phyloP scores from a whole-genome alignment of 352 stramenopile genomes.

The Phytophthora colocasiae region DNA sequence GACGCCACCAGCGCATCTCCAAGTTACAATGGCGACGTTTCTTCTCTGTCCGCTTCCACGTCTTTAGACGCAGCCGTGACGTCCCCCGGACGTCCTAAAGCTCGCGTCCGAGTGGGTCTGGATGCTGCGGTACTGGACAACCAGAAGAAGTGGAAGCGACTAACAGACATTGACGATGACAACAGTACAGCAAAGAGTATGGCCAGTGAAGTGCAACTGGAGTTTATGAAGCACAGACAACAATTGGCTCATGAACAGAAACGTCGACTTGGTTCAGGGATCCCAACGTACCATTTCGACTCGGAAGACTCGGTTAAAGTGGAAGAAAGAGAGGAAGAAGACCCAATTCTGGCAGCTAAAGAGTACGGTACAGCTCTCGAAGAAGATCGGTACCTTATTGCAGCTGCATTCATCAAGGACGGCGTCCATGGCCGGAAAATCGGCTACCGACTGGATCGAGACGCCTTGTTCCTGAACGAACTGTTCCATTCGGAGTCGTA shows the following conservation, averaged over 20 bases:
- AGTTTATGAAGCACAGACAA: constrained; percentile 72
- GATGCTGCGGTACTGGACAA: constrained; percentile 76
- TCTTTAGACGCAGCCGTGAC: constrained; percentile 7
- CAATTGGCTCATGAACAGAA: constrained; percentile 52
- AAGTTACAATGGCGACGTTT: constrained; percentile 17
- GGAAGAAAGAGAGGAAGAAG: constrained; percentile 28
- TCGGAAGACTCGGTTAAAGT: constrained; percentile 12
- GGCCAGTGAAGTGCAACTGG: constrained; percentile 77
- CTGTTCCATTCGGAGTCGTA: constrained; percentile 83
- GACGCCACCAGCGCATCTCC: background rate
- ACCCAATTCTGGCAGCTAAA: constrained; percentile 36
- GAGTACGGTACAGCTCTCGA: constrained; percentile 47
- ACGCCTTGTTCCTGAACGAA: constrained; percentile 70
- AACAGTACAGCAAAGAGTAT: constrained; percentile 87
- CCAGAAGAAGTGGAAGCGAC: constrained; percentile 85
- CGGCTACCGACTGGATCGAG: constrained; percentile 75
- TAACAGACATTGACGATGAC: constrained; percentile 79
- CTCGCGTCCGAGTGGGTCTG: constrained; percentile 61
- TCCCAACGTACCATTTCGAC: constrained; percentile 52
- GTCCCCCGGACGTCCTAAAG: constrained; percentile 32
- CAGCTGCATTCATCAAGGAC: constrained; percentile 81
- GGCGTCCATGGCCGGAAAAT: constrained; percentile 88
- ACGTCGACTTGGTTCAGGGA: constrained; percentile 40
- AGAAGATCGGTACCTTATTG: constrained; percentile 78
- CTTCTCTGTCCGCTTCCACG: background rate